phyloP scores from a whole-genome alignment of 306 rosid genomes.

The Cucurbita maxima region DNA sequence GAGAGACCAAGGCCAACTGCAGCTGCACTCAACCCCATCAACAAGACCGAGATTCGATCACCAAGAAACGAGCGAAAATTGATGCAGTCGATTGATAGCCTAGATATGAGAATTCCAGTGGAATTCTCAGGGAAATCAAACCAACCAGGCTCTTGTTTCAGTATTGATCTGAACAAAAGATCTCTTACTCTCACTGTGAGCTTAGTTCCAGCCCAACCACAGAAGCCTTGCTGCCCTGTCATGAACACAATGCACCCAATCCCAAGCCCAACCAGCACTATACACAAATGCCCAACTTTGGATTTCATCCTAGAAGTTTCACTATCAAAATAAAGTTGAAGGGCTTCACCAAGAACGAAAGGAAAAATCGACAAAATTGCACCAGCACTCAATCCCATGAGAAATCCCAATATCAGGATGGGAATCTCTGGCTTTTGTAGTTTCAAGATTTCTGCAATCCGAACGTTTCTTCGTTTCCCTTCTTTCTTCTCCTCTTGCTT shows the following conservation, averaged over 20 bases:
- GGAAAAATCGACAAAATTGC: conserved; percentile 71
- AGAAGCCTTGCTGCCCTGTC: conserved; percentile 91
- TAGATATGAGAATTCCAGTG: conserved; percentile 51
- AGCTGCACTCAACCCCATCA: conserved; percentile 83
- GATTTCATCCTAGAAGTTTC: conserved; percentile 25
- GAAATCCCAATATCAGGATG: conserved; percentile 40
- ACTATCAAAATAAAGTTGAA: conserved; percentile 33
- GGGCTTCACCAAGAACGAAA: conserved; percentile 44
- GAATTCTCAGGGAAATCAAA: conserved; percentile 81
- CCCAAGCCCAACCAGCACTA: conserved; percentile 60
- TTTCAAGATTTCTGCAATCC: conserved; percentile 49
- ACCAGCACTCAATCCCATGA: conserved; percentile 64
- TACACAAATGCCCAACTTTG: conserved; percentile 40
- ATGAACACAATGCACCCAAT: conserved; percentile 57
- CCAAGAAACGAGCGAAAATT: conserved; percentile 62
- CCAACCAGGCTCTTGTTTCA: conserved; percentile 93
- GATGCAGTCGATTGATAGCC: conserved; percentile 54
- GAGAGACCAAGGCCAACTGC: conserved; percentile 55
- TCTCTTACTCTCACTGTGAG: conserved; percentile 68
- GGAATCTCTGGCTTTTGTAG: conserved; percentile 52
- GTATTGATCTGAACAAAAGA: conserved; percentile 56
- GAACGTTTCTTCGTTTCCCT: conserved; percentile 20
- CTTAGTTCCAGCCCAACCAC: conserved; percentile 90
- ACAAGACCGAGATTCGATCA: conserved; percentile 63
- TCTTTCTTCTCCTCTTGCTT: conserved; percentile 17